These are phyloP conservation scores for Sarocladium brachiariae DNA, from an alignment of 2,329 filamentous ascomycete species.

Conservation along the genomic window DNA sequence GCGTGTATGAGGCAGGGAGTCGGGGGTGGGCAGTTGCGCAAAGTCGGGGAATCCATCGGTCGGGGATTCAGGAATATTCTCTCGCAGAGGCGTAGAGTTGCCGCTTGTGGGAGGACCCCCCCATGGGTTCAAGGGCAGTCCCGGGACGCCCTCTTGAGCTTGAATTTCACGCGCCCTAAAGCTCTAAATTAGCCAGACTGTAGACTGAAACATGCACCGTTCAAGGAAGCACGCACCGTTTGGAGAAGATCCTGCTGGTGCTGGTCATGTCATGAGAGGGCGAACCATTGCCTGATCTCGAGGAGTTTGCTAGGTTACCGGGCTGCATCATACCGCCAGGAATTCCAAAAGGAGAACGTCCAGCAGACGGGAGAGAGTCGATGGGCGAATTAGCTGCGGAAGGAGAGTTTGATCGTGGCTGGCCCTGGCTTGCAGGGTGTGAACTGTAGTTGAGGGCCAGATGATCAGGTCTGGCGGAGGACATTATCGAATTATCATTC, in stretches of 20 bases:
- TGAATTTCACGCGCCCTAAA: conserved; percentile 88
- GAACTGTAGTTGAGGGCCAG: conserved; percentile 77
- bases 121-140: conserved; percentile 68
- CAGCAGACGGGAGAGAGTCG: conserved; percentile 55
- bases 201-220: neutral
- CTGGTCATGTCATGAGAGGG: conserved; percentile 83
- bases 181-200: conserved; percentile 11
- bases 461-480: conserved; percentile 78
- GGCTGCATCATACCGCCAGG: conserved; percentile 54
- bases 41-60: conserved; percentile 95
- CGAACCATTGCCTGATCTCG: conserved; percentile 85
- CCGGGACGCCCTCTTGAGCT: conserved; percentile 81
- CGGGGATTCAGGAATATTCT: conserved; percentile 95
- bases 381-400: conserved; percentile 74
- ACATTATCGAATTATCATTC: conserved; percentile 66
- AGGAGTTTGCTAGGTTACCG: conserved; percentile 51
- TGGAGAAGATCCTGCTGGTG: conserved; percentile 74
- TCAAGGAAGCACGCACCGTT: conserved; percentile 68
- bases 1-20: conserved; percentile 60
- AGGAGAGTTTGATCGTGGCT: conserved; percentile 70
- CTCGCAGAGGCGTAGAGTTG: conserved; percentile 89
- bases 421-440: conserved; percentile 49
- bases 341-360: conserved; percentile 54
- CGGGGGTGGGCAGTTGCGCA: conserved; percentile 61
- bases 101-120: conserved; percentile 94